Base-by-base conservation (phyloP, 2,329 filamentous ascomycete species). In the Colletotrichum tropicicola region DNA sequence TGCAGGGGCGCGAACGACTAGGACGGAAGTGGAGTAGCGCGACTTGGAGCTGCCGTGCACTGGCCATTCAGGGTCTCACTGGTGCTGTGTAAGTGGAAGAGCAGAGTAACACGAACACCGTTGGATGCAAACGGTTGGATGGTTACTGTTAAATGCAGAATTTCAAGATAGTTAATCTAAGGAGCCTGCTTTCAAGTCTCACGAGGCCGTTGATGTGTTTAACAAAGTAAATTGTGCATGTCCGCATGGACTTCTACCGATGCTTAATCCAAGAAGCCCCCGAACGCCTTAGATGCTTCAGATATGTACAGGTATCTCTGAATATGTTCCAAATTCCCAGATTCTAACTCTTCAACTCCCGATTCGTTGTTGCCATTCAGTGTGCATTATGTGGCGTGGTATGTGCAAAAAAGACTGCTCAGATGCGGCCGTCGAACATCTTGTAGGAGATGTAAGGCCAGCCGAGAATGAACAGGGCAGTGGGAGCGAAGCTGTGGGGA, bases 1-100 rank as follows among this genome's bases (percentile, higher is more conserved):
- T 68, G 67, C 67, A 68, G 65, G 67, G 67, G 65, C 65, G 67
- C 60, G 67, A 65, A 53, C 48, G 17, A 25, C 57, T 68, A 66
- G 54, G 39, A 57, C 59, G 23, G 41, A 63, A 52, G 51, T 39
- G 61, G 54, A 61, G 49, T 67, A 61, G 65, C 61, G 56, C 55
- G 19, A 41, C 23, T 62, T 21, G 19, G 44, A 64, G 52, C 52
- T 58, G 28, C 3, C 27, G 39, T 28, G 65, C 65, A 67, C 62
- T 35, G 61, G 37, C 65, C 65, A 63, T 44, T 21, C 17, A 45
- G 51, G 49, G 51, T 62, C 61, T 61, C 35, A 12, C n/a, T 15
- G n/a, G n/a, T n/a, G 39, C 25, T 35, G 55, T 57, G 56, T 64
- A 60, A 60, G 60, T 60, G 44, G 25, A 35, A 35, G 32, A 44